phyloP scores from a whole-genome alignment of 371 early-diverging fungal species.

The Mycotypha africana region DNA sequence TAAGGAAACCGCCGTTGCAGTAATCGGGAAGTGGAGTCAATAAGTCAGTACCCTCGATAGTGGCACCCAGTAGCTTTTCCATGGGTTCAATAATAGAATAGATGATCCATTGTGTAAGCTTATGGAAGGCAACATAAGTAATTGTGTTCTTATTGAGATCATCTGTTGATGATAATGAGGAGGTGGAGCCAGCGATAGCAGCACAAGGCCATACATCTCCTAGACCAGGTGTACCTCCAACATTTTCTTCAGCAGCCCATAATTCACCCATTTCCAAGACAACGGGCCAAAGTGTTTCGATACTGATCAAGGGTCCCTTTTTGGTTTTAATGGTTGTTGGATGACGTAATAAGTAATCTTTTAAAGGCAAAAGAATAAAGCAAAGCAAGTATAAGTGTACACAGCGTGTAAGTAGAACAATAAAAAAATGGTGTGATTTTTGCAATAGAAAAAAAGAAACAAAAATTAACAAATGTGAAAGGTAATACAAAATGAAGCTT shows the following conservation, averaged over 20 bases:
- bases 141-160: slow-evolving; percentile 31
- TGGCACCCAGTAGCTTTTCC: slow-evolving; percentile 54
- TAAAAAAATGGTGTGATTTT: no score
- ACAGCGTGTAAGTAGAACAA: not conserved
- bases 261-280: slow-evolving; percentile 53
- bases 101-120: slow-evolving; percentile 91
- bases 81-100: slow-evolving; percentile 89
- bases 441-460: no score
- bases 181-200: slow-evolving; percentile 24
- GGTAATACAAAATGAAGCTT: no score
- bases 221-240: slow-evolving; percentile 46
- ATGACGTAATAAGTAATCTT: slow-evolving; percentile 40
- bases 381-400: not conserved
- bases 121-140: slow-evolving; percentile 91
- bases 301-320: slow-evolving; percentile 45
- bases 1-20: slow-evolving; percentile 67
- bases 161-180: no score
- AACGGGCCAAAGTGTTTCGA: slow-evolving; percentile 78
- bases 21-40: slow-evolving; percentile 92
- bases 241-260: slow-evolving; percentile 43
- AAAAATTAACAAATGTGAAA: not conserved
- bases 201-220: slow-evolving; percentile 88
- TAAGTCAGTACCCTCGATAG: slow-evolving; percentile 58
- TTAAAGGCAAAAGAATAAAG: not conserved
- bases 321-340: slow-evolving; percentile 38